Evolutionary conservation across 2,329 filamentous ascomycete genomes (phyloP).

Genomic region (Alternaria solani): DNA sequence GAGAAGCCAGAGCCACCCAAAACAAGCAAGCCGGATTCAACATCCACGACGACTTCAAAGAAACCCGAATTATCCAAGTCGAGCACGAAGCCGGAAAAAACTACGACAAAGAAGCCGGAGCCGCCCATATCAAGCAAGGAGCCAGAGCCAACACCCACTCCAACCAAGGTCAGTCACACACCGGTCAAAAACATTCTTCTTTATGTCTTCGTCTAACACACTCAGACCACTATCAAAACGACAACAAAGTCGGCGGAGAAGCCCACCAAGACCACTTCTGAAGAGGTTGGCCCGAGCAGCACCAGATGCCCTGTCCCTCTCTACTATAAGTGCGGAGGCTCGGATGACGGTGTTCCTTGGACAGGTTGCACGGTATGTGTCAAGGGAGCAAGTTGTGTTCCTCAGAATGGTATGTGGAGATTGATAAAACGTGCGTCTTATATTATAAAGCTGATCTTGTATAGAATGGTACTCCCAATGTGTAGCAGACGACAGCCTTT

Average conservation of each 20-base stretch:
- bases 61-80: conserved; percentile 2
- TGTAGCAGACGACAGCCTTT: conserved; percentile 26
- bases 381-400: conserved; percentile 34
- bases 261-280: conserved; percentile 22
- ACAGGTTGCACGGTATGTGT: conserved; percentile 40
- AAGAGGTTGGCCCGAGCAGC: conserved; percentile 38
- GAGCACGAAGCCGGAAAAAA: conserved; percentile 1
- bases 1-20: conserved; percentile 17
- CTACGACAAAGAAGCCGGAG: conserved; percentile 14
- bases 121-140: conserved; percentile 15
- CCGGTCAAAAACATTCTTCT: neutral
- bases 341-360: conserved; percentile 36
- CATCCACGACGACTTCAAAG: conserved; percentile 3
- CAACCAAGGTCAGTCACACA: conserved; percentile 12
- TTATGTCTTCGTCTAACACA: neutral
- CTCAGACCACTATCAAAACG: conserved; percentile 15
- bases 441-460: conserved; percentile 6
- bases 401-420: conserved; percentile 38
- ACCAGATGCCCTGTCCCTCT: conserved; percentile 42
- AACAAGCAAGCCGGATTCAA: conserved; percentile 15
- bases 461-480: conserved; percentile 42
- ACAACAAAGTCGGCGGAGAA: conserved; percentile 15
- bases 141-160: conserved; percentile 8
- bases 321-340: conserved; percentile 44
- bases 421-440: too few relatives aligned